Conservation (phyloP, 2,329 filamentous ascomycete species). For the Kalmusia sp. region DNA sequence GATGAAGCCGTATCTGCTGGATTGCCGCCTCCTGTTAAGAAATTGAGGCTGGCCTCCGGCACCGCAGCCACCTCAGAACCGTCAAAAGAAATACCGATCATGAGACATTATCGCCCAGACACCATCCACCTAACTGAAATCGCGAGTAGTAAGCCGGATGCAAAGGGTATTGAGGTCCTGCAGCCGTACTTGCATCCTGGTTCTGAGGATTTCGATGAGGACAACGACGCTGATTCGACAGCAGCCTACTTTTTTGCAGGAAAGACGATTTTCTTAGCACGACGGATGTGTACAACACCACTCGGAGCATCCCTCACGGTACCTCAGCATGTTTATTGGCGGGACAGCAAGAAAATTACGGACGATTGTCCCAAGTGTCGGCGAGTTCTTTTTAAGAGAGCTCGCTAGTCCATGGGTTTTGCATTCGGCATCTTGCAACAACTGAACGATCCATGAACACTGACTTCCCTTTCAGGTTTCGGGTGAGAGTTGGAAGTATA, state of each 20-base stretch:
- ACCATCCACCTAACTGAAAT: background rate
- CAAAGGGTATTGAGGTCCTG: background rate
- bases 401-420: background rate
- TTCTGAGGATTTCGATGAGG: background rate
- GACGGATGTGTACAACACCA: background rate
- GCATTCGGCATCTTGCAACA: no score
- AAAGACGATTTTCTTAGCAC: conserved; percentile 1
- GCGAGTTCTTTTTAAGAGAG: conserved; percentile 17
- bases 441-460: no score
- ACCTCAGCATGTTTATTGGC: conserved; percentile 12
- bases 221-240: background rate
- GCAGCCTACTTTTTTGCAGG: background rate
- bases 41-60: conserved; percentile 5
- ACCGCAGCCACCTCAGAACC: no score
- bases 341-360: background rate
- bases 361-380: conserved; percentile 1
- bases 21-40: conserved; percentile 8
- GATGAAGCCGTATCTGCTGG: background rate
- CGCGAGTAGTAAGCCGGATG: background rate
- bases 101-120: no score
- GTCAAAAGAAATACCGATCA: background rate
- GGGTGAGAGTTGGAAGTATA: no score
- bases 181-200: background rate
- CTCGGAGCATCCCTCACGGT: background rate
- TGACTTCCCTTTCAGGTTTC: no score